Base-by-base conservation (phyloP, 169 alveolate genomes). In the Eimeria mitis region DNA sequence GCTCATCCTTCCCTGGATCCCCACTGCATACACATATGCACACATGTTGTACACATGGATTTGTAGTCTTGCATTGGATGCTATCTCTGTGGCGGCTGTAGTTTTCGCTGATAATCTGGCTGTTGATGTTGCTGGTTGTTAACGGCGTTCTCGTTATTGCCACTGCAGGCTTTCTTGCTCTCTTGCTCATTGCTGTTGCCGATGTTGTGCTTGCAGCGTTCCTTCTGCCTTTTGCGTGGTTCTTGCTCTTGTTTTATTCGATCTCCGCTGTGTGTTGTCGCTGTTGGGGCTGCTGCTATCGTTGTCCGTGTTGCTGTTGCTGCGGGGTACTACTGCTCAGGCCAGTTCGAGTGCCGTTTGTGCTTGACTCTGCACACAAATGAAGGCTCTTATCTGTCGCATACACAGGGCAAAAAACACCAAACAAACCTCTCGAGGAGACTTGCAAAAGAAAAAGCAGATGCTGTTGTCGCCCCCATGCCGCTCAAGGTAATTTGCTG, bases 331-430 rank as follows among this genome's bases (percentile, higher is more conserved):
- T 31, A 31, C 47, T 16, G 34, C 49, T 31, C 96, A 92, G 96
- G 96, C 47, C 96, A 95, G 85, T 98, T 96, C 61, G 99, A 98
- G 83, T 98, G 99, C 95, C 98, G 99, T 85, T 98, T 99, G 70
- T 99, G 99, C 96, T 98, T 99, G 65, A 99, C 99, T 28, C 97
- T 99, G 56, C 99, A 99, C 97, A 99, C 99, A 54, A 99, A 99
- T 96, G 99, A 99, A 96, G 99, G 99, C 28, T 97, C 99, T 25
- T 99, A 99, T 97, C 97, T 99, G 78, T 99, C 99, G 9, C 99
- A 99, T 95, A 99, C 99, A 49, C 99, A 99, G 97, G 99, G 98
- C 56, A 95, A 95, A 88, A 97, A 97, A 91, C 97, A 97, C 88
- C 98, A 96, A 89, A 95, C 99, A 78, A 99, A 99, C 97, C 98